Evolutionary conservation across 768 basidiomycete species (phyloP), one percentile per base, ranked within the genome.

Genomic region (Xerocomus potaroensis): DNA sequence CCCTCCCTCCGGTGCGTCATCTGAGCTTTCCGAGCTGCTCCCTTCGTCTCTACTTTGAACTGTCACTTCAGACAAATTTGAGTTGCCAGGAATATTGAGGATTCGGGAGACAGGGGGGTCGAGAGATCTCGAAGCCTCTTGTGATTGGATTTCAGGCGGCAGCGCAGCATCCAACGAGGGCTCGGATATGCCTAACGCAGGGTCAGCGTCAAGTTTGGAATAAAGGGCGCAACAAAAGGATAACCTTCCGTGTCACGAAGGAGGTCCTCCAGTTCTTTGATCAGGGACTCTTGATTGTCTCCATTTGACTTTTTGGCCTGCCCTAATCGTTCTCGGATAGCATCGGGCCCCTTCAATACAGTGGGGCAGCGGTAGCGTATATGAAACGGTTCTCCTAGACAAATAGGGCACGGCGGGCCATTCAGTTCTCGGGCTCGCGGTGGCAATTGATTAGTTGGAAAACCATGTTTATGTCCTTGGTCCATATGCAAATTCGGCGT

Each of bases 321-420:
- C 8, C 56, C 61, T 34, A 83, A 60, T 43, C 79, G 77, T 41
- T 62, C 63, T 50, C 64, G 67, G 54, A 83, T 70, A 8, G 71
- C 59, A 8, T 64, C 61, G 0, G 72, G 57, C 9, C 78, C 76
- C 30, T 68, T 68, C 21, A 65, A 48, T 21, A 83, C 66, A 19
- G 72, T 59, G 5, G 77, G 77, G 57, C 82, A 84, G 35, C 60
- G 60, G 41, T 69, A 68, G n/a, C 72, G 74, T 43, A 69, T 63
- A 50, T 84, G 82, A 31, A 68, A 65, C 7, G 76, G 72, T 4
- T 53, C 51, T 36, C 60, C 60, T 16, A 65, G 61, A 60, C 81
- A 83, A 18, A 79, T 63, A 32, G 73, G 73, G 49, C 81, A 78
- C 1, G 47, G 43, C 1, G 47, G 49, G 45, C 38, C 41, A 34